phyloP scores from a whole-genome alignment of 257 asterid species.

The Fraxinus quadrangulata region DNA sequence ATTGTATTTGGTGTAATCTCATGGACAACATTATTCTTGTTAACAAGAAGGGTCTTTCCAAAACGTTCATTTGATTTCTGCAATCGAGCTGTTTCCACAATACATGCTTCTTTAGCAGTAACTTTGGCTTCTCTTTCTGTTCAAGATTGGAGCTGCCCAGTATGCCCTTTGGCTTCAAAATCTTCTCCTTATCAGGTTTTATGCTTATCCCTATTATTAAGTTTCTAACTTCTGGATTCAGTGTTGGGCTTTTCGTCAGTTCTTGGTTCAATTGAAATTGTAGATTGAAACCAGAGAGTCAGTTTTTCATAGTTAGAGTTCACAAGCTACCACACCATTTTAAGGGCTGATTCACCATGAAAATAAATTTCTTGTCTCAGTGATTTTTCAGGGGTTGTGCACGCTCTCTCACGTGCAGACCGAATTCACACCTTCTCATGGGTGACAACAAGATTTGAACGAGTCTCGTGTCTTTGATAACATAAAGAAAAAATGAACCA shows the following conservation, averaged over 20 bases:
- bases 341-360: no score
- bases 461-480: no score
- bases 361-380: no score
- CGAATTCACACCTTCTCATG: no score
- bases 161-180: constrained; percentile 67
- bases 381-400: no score
- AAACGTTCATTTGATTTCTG: constrained; percentile 75
- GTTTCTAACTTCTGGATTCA: neutral
- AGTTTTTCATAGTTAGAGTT: no score
- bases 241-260: no score
- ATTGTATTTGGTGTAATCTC: constrained; percentile 48
- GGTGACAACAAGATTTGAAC: no score
- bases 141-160: constrained; percentile 75
- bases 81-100: constrained; percentile 69
- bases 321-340: no score
- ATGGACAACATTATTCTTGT: constrained; percentile 66
- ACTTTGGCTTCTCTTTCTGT: constrained; percentile 60
- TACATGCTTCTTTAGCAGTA: constrained; percentile 65
- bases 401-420: no score
- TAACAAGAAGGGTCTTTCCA: constrained; percentile 38
- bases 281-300: no score
- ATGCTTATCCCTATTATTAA: neutral
- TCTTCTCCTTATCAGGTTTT: constrained; percentile 73
- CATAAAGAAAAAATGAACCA: no score
- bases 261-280: neutral